These are phyloP conservation scores for Penicillium coffeae DNA, from an alignment of 495 filamentous ascomycete species.

Conservation along the genomic window DNA sequence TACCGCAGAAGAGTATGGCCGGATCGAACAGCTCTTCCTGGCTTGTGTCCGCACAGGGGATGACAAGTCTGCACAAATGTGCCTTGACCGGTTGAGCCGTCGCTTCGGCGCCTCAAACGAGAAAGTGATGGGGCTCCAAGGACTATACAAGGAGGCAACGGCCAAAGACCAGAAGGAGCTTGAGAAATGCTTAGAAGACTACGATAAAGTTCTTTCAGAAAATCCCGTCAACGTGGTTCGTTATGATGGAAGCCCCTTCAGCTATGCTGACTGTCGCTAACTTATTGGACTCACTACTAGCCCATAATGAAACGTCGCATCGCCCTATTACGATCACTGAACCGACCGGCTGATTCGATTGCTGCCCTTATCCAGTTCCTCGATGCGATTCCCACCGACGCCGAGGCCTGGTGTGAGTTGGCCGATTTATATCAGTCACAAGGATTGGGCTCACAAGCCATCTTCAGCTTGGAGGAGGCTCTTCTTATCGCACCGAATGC, in stretches of 20 bases:
- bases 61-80: constrained; percentile 67
- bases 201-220: constrained; percentile 67
- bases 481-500: constrained; percentile 85
- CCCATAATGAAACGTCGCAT: constrained; percentile 82
- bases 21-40: constrained; percentile 80
- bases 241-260: constrained; percentile 9
- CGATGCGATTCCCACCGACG: constrained; percentile 81
- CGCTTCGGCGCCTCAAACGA: constrained; percentile 84
- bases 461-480: constrained; percentile 88
- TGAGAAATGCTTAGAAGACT: constrained; percentile 65
- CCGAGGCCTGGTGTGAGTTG: constrained; percentile 91
- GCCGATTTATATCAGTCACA: constrained; percentile 77
- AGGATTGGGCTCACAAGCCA: constrained; percentile 72
- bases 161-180: constrained; percentile 61
- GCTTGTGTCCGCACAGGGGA: constrained; percentile 84
- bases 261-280: constrained; percentile 2
- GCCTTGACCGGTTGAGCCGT: constrained; percentile 65
- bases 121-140: constrained; percentile 73
- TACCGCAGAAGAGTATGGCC: constrained; percentile 70
- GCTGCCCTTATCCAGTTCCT: constrained; percentile 68
- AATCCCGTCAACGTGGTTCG: constrained; percentile 79
- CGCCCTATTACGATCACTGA: constrained; percentile 71
- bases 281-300: constrained; percentile 35
- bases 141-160: constrained; percentile 80
- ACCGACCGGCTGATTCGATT: constrained; percentile 66